phyloP scores from a whole-genome alignment of 2,329 filamentous ascomycete species.

The Trichoderma guizhouense region DNA sequence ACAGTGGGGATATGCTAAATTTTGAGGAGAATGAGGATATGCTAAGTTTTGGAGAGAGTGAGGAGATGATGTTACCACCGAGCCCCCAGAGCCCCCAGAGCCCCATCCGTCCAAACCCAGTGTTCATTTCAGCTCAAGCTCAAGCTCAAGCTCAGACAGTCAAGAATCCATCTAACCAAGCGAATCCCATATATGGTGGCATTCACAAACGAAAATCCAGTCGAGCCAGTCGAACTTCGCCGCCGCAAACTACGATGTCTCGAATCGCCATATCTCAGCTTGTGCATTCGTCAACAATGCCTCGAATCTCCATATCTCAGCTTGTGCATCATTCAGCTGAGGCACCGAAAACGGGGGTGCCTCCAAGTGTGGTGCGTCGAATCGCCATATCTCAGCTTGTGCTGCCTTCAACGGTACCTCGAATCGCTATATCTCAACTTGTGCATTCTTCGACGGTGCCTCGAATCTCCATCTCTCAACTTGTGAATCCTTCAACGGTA shows the following conservation, averaged over 20 bases:
- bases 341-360: background rate
- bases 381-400: background rate
- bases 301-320: background rate
- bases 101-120: background rate
- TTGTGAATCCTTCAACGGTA: background rate
- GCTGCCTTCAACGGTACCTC: background rate
- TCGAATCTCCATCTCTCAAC: background rate
- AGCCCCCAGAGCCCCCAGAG: background rate
- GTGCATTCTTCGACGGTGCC: background rate
- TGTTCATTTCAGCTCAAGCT: background rate
- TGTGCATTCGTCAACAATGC: background rate
- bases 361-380: background rate
- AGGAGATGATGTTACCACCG: background rate
- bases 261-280: background rate
- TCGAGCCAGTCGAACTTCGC: background rate
- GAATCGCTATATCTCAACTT: background rate
- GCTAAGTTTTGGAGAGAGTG: too few species aligned
- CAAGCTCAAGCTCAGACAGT: background rate
- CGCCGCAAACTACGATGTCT: background rate
- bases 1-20: background rate
- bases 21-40: background rate
- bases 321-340: background rate
- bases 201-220: background rate
- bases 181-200: background rate
- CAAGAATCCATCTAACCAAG: background rate